phyloP scores from a whole-genome alignment of 2,329 filamentous ascomycete genomes.

The Pseudogymnoascus sp. region DNA sequence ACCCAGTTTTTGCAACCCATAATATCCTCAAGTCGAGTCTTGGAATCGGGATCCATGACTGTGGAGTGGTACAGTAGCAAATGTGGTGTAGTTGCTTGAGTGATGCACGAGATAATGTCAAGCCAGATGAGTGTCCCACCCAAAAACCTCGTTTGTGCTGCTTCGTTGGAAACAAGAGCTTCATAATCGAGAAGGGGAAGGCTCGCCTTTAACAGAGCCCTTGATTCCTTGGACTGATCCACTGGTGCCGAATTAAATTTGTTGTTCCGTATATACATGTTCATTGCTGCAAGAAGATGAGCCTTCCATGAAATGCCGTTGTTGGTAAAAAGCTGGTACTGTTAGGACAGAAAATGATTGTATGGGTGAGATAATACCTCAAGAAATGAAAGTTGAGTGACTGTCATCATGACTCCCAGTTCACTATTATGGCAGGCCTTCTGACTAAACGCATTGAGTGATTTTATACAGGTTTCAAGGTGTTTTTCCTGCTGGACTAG shows the following conservation, averaged over 20 bases:
- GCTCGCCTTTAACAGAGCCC: slow-evolving; percentile 5
- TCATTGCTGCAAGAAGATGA: slow-evolving; percentile 22
- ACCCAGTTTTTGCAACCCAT: slow-evolving; percentile 52
- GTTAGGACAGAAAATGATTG: slow-evolving; percentile 33
- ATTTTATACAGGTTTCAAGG: slow-evolving; percentile 25
- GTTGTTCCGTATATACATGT: slow-evolving; percentile 15
- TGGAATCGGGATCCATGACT: slow-evolving; percentile 33
- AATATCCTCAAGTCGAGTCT: slow-evolving; percentile 39
- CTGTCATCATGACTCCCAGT: slow-evolving; percentile 39
- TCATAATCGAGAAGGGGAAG: slow-evolving; percentile 13
- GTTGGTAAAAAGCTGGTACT: slow-evolving; percentile 43
- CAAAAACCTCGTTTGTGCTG: slow-evolving; percentile 39
- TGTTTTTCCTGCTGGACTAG: slow-evolving; percentile 24
- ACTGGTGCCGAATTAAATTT: not conserved
- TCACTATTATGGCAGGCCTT: slow-evolving; percentile 17
- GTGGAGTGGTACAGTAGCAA: slow-evolving; percentile 35
- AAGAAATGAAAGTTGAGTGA: slow-evolving; percentile 47
- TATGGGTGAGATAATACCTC: slow-evolving; percentile 29
- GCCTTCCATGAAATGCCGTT: slow-evolving; percentile 20
- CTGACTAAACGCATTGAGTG: slow-evolving; percentile 20
- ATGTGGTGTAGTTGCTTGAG: slow-evolving; percentile 36
- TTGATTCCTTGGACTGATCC: slow-evolving; percentile 13
- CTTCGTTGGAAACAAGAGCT: slow-evolving; percentile 36
- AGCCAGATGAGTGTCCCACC: slow-evolving; percentile 40
- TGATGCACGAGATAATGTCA: slow-evolving; percentile 44